Base-by-base conservation (phyloP, 2,329 filamentous ascomycete species). In the Verticillium nubilum region DNA sequence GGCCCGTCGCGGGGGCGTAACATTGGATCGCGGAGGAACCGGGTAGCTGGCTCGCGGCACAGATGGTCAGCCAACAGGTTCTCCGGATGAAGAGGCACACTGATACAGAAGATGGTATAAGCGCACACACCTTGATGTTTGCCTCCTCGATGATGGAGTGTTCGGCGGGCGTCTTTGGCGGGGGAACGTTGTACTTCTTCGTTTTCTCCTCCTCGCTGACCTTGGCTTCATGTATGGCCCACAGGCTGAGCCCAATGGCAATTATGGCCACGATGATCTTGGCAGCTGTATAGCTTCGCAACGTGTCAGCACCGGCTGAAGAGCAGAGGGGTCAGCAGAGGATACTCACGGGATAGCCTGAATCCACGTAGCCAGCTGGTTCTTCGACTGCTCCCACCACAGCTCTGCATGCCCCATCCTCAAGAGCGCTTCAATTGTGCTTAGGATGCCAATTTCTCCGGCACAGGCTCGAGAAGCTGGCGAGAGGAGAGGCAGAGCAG, bases 1-100 rank as follows among this genome's bases (percentile, higher is more conserved):
- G 84, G 63, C 95, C 95, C 26, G 92, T 97, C 1, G 94, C 94
- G 1, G 95, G 95, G 52, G 89, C 90, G 73, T 95, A 95, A 76
- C 91, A 96, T 75, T 91, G 90, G 61, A 96, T 87, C 7, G 86
- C 83, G 1, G 83, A 82, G 42, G 86, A 86, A 17, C 86, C 86
- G 1, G 84, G 71, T n/a, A 84, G 72, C 81, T 85, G 61, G 15
- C n/a, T n/a, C n/a, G 28, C n/a, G 5, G 58, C 35, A 15, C 5
- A 19, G 9, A 26, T 19, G 23, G 37, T 60, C 6, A 61, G 58
- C 52, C 10, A 12, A 27, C 15, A 12, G 23, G n/a, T n/a, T n/a
- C n/a, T n/a, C n/a, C n/a, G n/a, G n/a, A n/a, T n/a, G n/a, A n/a
- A n/a, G n/a, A n/a, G n/a, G n/a, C n/a, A 54, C 23, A 53, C 12